A percentile compares a stretch with the other conserved stretches of the same genome.
Conservation (phyloP, 805 yeast genomes). For the Nakazawaea ishiwadae region DNA sequence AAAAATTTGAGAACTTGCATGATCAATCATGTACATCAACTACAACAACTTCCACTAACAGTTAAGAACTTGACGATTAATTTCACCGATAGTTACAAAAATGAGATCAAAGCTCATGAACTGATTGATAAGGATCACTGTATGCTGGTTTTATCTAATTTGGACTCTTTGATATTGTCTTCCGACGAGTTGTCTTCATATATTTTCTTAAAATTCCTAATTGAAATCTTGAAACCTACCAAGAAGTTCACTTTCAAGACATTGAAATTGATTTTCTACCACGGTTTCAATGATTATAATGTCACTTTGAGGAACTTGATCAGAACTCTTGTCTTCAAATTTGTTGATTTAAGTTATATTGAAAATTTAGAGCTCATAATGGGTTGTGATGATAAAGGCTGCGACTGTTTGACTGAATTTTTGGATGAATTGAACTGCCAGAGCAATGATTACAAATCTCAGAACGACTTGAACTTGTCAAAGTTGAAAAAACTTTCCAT, state of each 20-base stretch:
- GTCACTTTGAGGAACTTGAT: conserved; percentile 27
- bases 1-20: conserved; percentile 12
- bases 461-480: conserved; percentile 19
- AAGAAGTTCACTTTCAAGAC: conserved; percentile 21
- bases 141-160: neutral
- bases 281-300: conserved; percentile 39
- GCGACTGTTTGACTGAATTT: conserved; percentile 43
- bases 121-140: conserved; percentile 7
- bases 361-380: conserved; percentile 44
- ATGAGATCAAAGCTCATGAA: conserved; percentile 3
- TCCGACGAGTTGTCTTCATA: conserved; percentile 32
- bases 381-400: conserved; percentile 46
- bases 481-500: conserved; percentile 32
- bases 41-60: conserved; percentile 17
- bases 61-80: conserved; percentile 17
- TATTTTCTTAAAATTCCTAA: conserved; percentile 27
- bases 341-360: conserved; percentile 26
- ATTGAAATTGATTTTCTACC: conserved; percentile 39
- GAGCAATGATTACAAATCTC: conserved; percentile 16
- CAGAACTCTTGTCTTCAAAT: conserved; percentile 23
- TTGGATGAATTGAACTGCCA: conserved; percentile 30
- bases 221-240: conserved; percentile 15
- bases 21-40: conserved; percentile 17
- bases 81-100: conserved; percentile 11
- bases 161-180: conserved; percentile 17